Percentiles rank a stretch among this genome's conserved stretches.
phyloP scores from a whole-genome alignment of 805 yeast species.

The Spathaspora boniae region DNA sequence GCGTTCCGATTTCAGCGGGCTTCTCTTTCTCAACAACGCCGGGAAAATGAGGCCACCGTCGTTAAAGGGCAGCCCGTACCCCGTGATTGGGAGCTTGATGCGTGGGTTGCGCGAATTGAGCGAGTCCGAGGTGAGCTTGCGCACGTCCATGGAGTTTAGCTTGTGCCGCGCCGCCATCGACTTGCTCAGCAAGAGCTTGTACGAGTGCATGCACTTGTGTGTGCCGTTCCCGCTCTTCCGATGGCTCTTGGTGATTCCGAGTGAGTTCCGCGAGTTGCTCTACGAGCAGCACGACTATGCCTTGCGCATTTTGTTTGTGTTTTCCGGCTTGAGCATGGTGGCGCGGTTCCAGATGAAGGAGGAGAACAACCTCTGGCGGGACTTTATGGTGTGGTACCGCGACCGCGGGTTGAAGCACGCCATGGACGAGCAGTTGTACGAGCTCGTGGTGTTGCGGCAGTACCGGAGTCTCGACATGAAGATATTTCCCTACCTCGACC shows the following conservation, averaged over 20 bases:
- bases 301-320: slow-evolving; percentile 21
- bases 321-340: slow-evolving; percentile 17
- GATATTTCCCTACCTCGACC: slow-evolving; percentile 4
- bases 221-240: slow-evolving; percentile 31
- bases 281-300: slow-evolving; percentile 22
- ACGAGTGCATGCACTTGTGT: slow-evolving; percentile 8
- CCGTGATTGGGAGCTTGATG: slow-evolving; percentile 3
- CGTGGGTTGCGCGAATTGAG: not conserved
- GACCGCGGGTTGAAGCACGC: slow-evolving; percentile 13
- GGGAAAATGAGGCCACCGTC: slow-evolving; percentile 2
- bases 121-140: not conserved
- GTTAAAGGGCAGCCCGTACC: slow-evolving; percentile 2
- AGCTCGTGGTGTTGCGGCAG: slow-evolving; percentile 5
- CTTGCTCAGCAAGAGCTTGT: not conserved
- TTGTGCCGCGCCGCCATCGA: not conserved
- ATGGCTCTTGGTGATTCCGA: slow-evolving; percentile 19
- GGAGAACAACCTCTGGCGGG: slow-evolving; percentile 26
- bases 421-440: slow-evolving; percentile 13
- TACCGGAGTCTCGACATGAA: slow-evolving; percentile 2
- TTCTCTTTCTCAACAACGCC: slow-evolving; percentile 3
- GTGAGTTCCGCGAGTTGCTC: slow-evolving; percentile 17
- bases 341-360: slow-evolving; percentile 20
- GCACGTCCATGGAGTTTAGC: not conserved
- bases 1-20: slow-evolving; percentile 4
- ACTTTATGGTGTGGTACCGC: slow-evolving; percentile 19